A percentile compares a stretch with the other conserved stretches of the same genome.
These are phyloP conservation scores for Populus alba DNA, from an alignment of 345 rosid genomes.

Conservation along the genomic window DNA sequence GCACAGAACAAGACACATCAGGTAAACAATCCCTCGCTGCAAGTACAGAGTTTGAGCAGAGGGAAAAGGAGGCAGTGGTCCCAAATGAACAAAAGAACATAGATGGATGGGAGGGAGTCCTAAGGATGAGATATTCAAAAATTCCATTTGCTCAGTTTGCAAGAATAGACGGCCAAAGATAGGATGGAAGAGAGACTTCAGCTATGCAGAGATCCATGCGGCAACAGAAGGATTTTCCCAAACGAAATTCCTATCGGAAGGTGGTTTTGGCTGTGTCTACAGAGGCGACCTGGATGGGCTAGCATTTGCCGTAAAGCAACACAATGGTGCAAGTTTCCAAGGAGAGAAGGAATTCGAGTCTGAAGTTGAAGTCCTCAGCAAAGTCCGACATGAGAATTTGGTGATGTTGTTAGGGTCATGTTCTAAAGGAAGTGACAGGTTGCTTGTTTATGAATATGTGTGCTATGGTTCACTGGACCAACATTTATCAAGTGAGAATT, in stretches of 20 bases:
- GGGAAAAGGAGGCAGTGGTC: slow-evolving; percentile 13
- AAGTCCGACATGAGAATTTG: slow-evolving; percentile 57
- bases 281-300: slow-evolving; percentile 46
- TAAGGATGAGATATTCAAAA: slow-evolving; percentile 31
- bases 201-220: slow-evolving; percentile 46
- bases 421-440: slow-evolving; percentile 48
- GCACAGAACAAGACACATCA: slow-evolving; percentile 26
- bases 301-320: slow-evolving; percentile 60
- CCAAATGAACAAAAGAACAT: slow-evolving; percentile 24
- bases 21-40: slow-evolving; percentile 21
- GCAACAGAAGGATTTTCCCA: slow-evolving; percentile 53
- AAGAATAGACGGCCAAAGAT: slow-evolving; percentile 51
- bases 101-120: slow-evolving; percentile 25
- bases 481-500: slow-evolving; percentile 52
- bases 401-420: slow-evolving; percentile 62
- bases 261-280: slow-evolving; percentile 64
- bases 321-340: slow-evolving; percentile 49
- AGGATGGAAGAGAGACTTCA: slow-evolving; percentile 54
- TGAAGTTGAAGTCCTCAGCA: slow-evolving; percentile 57
- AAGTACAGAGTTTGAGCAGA: slow-evolving; percentile 7
- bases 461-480: slow-evolving; percentile 61
- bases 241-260: slow-evolving; percentile 52
- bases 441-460: slow-evolving; percentile 64
- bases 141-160: slow-evolving; percentile 49
- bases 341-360: slow-evolving; percentile 68